Base-by-base conservation (phyloP, 352 stramenopile species). In the Thalassiosira allenii region DNA sequence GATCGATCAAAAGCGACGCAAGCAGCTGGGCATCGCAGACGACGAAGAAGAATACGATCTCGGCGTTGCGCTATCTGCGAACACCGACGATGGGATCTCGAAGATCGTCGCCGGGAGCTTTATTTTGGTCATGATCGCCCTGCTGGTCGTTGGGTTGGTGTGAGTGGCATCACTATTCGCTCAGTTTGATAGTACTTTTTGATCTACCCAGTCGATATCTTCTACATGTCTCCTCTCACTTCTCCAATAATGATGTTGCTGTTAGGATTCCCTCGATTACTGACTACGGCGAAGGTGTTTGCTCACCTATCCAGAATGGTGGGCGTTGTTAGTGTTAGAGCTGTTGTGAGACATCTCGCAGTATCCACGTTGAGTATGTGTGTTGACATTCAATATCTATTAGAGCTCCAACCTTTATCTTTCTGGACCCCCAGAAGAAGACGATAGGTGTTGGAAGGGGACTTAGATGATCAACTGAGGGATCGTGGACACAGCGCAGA, bases 41-140 rank as follows among this genome's bases (percentile, higher is more conserved):
- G 88, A 93, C 57, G 87, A 91, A 66, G 81, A 92, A 43, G 90
- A 94, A 78, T 93, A 94, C 47, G 90, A 94, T 81, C 73, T 94
- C 9, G 80, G 84, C 52, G 54, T 87, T 25, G 90, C 90, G 32
- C 56, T 94, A 5, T 61, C 77, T 5, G 71, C 70, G 9, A 93
- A 92, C 75, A 94, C 90, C 12, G 90, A 94, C 82, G 61, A 73
- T 6, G 71, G 88, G 0, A 94, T 94, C 64, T 88, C 86, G 6
- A 94, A 94, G 75, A 84, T 94, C 27, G 85, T 94, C 54, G 90
- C 90, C 17, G 90, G 90, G 17, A 90, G 78, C 33, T 87, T 93
- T 14, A 93, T 93, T 71, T 59, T 94, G n/a, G 75, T 85, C 0
- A 87, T 93, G 49, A 73, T 92, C 44, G 77, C 76, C 4, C 65